These are phyloP conservation scores for Colletotrichum karsti DNA, from an alignment of 2,329 filamentous ascomycete species.

Conservation along the genomic window DNA sequence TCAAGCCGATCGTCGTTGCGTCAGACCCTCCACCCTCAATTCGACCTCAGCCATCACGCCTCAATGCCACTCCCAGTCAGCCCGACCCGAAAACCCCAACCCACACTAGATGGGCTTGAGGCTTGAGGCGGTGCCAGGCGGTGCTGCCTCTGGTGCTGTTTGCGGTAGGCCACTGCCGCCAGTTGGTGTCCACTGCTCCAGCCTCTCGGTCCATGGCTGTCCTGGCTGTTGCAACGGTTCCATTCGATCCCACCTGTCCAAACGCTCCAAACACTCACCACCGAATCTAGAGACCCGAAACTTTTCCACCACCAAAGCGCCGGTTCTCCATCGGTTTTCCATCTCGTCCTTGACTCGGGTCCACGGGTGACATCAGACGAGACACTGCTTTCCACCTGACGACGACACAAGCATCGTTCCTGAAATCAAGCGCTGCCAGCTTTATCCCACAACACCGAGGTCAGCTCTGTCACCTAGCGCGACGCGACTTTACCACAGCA, in stretches of 20 bases:
- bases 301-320: not conserved
- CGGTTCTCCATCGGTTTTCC: constrained; percentile 1
- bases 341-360: not conserved
- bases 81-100: constrained; percentile 1
- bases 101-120: constrained; percentile 10
- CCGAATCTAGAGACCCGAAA: not conserved
- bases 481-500: not conserved
- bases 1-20: not conserved
- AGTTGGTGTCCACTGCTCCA: not conserved
- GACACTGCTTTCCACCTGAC: constrained; percentile 4
- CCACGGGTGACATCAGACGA: constrained; percentile 25
- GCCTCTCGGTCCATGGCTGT: not conserved
- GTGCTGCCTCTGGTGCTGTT: not conserved
- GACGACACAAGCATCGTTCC: not conserved
- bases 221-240: constrained; percentile 2
- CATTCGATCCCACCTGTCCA: constrained; percentile 7
- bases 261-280: not conserved
- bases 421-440: not conserved
- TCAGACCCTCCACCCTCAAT: not conserved
- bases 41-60: not conserved
- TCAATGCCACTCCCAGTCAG: constrained; percentile 16
- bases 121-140: constrained; percentile 20
- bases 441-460: not conserved
- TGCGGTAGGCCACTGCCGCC: not conserved
- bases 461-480: not conserved